A percentile compares a stretch with the other conserved stretches of the same genome.
These are phyloP conservation scores for Wickerhamiella spandovensis DNA, from an alignment of 805 yeast species.

Conservation along the genomic window DNA sequence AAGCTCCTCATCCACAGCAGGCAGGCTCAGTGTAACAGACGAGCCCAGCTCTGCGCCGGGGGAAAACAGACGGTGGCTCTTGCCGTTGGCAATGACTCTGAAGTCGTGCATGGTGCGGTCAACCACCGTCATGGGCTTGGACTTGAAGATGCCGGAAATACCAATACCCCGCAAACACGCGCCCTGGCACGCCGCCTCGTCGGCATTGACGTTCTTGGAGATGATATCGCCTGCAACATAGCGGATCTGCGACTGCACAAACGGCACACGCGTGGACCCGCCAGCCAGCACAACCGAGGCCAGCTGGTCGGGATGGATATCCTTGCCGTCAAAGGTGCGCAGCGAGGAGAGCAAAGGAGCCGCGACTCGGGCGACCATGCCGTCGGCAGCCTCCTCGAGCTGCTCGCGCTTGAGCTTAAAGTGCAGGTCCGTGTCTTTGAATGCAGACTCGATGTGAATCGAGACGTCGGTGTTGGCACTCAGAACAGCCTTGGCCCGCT, in stretches of 20 bases:
- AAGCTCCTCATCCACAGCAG: slow-evolving; percentile 18
- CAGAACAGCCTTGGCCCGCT: slow-evolving; percentile 71
- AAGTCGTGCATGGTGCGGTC: slow-evolving; percentile 44
- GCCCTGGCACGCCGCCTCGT: slow-evolving; percentile 87
- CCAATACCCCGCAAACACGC: slow-evolving; percentile 73
- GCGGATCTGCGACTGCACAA: slow-evolving; percentile 40
- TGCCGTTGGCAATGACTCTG: slow-evolving; percentile 36
- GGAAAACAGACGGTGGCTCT: slow-evolving; percentile 7
- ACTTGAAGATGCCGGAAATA: slow-evolving; percentile 52
- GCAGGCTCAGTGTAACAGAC: slow-evolving; percentile 22
- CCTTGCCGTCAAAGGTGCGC: slow-evolving; percentile 22
- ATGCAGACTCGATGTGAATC: slow-evolving; percentile 64
- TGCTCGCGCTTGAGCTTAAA: slow-evolving; percentile 61
- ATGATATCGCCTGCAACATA: slow-evolving; percentile 44
- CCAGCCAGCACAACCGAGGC: slow-evolving; percentile 71
- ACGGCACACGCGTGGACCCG: slow-evolving; percentile 84
- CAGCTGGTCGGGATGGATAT: slow-evolving; percentile 27
- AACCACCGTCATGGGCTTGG: slow-evolving; percentile 44
- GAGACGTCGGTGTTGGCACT: slow-evolving; percentile 77
- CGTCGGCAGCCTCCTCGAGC: slow-evolving; percentile 44
- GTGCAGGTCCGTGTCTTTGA: slow-evolving; percentile 62
- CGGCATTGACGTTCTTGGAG: slow-evolving; percentile 83
- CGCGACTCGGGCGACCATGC: slow-evolving; percentile 29
- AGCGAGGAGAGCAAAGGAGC: slow-evolving; percentile 45
- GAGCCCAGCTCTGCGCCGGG: slow-evolving; percentile 22